Conservation (phyloP, 768 basidiomycete genomes). For the Suillus sp. region DNA sequence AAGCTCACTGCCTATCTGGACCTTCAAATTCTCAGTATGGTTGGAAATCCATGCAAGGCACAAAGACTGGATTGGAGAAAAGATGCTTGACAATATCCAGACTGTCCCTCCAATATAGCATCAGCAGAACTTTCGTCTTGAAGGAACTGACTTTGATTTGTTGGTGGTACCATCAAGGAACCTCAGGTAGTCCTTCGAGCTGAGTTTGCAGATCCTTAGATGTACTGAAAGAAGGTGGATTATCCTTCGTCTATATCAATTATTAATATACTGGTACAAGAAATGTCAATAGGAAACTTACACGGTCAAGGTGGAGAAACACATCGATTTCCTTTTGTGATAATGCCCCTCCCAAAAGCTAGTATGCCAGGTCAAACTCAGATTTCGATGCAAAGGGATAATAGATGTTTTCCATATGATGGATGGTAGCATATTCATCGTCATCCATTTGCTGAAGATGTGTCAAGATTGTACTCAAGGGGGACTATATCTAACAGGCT, state of each 20-base stretch:
- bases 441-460: too few relatives aligned
- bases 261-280: background rate
- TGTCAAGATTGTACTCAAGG: too few relatives aligned
- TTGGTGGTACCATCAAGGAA: constrained; percentile 12
- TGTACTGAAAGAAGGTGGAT: background rate
- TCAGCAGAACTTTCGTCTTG: constrained; percentile 9
- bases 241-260: background rate
- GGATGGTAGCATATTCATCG: background rate
- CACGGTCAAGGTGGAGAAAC: constrained; percentile 3
- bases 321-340: constrained; percentile 11
- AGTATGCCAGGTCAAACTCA: constrained; percentile 13
- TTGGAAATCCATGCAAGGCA: too few relatives aligned
- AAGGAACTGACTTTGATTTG: constrained; percentile 14
- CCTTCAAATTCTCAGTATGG: background rate
- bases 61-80: too few relatives aligned
- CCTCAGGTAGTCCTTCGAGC: constrained; percentile 9
- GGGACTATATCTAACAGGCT: too few relatives aligned
- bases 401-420: background rate
- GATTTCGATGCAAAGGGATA: constrained; percentile 11
- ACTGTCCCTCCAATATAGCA: too few relatives aligned
- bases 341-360: constrained; percentile 6
- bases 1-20: background rate
- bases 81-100: too few relatives aligned
- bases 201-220: background rate
- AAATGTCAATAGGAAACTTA: background rate